phyloP scores from a whole-genome alignment of 176 grass and related monocot species.

The Bothriochloa decipiens region DNA sequence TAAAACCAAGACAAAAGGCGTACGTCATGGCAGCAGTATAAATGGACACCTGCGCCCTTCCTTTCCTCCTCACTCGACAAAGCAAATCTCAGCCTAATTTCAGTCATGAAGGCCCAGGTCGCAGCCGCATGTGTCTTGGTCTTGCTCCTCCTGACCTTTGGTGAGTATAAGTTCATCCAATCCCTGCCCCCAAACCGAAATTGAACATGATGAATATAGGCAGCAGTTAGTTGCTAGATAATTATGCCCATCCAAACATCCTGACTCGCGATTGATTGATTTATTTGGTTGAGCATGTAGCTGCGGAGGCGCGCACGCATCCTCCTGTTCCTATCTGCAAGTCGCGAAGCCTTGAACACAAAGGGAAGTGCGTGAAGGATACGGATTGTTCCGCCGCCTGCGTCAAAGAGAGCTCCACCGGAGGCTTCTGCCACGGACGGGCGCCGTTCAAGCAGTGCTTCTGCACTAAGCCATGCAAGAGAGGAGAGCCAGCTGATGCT shows the following conservation, averaged over 20 bases:
- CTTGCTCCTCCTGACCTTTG: conserved; percentile 17
- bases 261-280: neutral
- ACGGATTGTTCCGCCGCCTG: neutral
- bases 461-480: neutral
- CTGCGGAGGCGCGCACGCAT: neutral
- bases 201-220: neutral
- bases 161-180: conserved; percentile 2
- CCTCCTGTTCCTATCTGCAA: neutral
- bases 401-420: neutral
- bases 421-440: neutral
- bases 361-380: neutral
- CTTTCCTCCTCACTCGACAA: neutral
- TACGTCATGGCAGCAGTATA: neutral
- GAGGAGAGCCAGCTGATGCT: neutral
- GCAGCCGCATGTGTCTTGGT: neutral
- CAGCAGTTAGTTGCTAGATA: neutral
- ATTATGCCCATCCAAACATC: neutral
- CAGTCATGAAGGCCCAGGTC: conserved; percentile 3
- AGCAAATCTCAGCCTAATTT: neutral
- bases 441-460: neutral
- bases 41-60: neutral
- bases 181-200: neutral
- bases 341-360: neutral
- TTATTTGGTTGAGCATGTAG: neutral
- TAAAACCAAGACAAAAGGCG: neutral